Percentiles rank a stretch among this genome's conserved stretches.
Evolutionary conservation across 257 asterid species (phyloP).

Genomic region (Petunia secreta): DNA sequence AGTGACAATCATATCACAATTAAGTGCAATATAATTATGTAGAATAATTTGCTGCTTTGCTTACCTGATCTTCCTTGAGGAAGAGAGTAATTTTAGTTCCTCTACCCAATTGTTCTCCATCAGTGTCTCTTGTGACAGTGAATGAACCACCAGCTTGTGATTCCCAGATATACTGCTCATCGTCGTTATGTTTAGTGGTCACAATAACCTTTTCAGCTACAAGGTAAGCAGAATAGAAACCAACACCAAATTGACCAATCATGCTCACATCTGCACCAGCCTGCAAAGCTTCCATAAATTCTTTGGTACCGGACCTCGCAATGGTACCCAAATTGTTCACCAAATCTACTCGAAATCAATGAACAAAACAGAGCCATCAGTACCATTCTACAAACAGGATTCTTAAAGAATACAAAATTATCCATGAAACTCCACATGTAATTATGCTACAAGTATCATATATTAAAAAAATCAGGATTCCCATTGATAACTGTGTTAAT

Average conservation of each 20-base stretch:
- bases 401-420: too few species aligned
- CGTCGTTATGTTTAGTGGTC: conserved; percentile 70
- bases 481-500: too few species aligned
- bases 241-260: too few species aligned
- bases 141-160: conserved; percentile 80
- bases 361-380: not conserved
- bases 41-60: not conserved
- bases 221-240: conserved; percentile 51
- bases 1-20: not conserved
- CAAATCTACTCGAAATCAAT: conserved; percentile 46
- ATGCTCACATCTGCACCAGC: too few species aligned
- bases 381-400: not conserved
- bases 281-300: too few species aligned
- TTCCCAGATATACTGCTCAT: conserved; percentile 76
- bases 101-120: conserved; percentile 70
- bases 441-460: too few species aligned
- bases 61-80: conserved; percentile 80
- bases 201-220: conserved; percentile 77
- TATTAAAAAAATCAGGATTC: too few species aligned
- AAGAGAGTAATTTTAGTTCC: conserved; percentile 78
- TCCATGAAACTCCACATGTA: too few species aligned
- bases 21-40: not conserved
- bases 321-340: conserved; percentile 79
- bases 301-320: conserved; percentile 49
- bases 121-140: conserved; percentile 66